Evolutionary conservation across 257 asterid genomes (phyloP), one percentile per base, ranked within the genome.

Genomic region (Capsicum baccatum): DNA sequence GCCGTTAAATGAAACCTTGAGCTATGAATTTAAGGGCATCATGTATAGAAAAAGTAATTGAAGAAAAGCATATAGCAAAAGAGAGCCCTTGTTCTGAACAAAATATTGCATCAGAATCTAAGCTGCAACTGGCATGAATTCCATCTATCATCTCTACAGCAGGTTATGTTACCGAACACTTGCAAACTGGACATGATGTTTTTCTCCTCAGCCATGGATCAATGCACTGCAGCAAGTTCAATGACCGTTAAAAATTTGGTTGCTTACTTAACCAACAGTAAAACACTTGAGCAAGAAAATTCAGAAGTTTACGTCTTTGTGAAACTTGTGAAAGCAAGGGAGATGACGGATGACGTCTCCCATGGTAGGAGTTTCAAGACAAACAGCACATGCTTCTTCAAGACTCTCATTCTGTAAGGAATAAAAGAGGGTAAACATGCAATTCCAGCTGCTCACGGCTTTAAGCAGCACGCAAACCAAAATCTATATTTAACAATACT

Each of bases 281-380:
- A 52, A 56, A 54, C 21, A 50, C n/a, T 63, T 50, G 6, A 5
- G 71, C 50, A 37, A 16, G 50, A 66, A 83, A 69, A 63, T 52
- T 37, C 67, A 62, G 66, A 70, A 78, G 71, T 93, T 42, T 91
- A 94, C 99, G 84, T 93, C 97, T 93, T 96, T 96, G 91, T 96
- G 99, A 85, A 93, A 94, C 85, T 96, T 96, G 96, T 96, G 98
- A 37, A 96, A 88, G 89, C 99, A 96, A 44, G 99, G 98, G 68
- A 96, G 98, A 86, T 94, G 99, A 84, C 97, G 97, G 70, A 96
- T 91, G 13, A 88, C 69, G 60, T 96, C 98, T 58, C 98, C 99
- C 3, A 84, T 67, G 39, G 90, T 90, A 54, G 98, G 98, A 79
- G 92, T 90, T 69, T 96, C 99, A 35, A 96, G 98, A 88, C 99